These are phyloP conservation scores for Scutellaria barbata DNA, from an alignment of 257 asterid genomes.

Conservation along the genomic window DNA sequence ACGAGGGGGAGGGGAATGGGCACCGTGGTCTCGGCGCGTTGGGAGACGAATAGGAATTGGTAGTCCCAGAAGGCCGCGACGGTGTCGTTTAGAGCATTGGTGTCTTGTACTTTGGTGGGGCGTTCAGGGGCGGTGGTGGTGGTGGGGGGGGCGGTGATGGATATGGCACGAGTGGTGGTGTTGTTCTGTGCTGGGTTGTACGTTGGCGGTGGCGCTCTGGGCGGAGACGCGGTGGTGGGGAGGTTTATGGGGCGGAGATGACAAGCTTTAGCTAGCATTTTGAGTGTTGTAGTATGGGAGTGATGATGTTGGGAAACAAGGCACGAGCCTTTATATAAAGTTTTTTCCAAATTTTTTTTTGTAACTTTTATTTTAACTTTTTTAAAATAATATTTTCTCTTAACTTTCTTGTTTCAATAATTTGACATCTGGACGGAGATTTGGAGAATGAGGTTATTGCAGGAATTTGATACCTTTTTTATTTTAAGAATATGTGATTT, in stretches of 20 bases:
- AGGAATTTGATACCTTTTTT: too few species aligned
- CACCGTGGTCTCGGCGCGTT: conserved; percentile 71
- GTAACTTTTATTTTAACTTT: background rate
- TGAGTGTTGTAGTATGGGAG: conserved; percentile 16
- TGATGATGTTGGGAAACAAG: background rate
- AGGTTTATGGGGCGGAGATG: conserved; percentile 58
- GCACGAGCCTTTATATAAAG: conserved; percentile 28
- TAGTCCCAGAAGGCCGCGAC: conserved; percentile 86
- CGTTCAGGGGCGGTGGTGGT: conserved; percentile 40
- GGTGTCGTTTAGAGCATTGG: conserved; percentile 52
- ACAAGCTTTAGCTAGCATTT: conserved; percentile 77
- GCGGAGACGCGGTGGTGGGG: conserved; percentile 43
- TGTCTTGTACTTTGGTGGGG: conserved; percentile 24
- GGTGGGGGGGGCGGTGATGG: conserved; percentile 58
- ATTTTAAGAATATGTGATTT: too few species aligned
- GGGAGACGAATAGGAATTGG: conserved; percentile 86
- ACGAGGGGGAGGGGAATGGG: conserved; percentile 74
- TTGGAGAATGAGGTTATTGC: too few species aligned
- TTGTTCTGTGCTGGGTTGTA: conserved; percentile 49
- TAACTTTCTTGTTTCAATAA: too few species aligned
- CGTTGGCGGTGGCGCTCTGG: conserved; percentile 48
- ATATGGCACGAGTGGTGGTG: conserved; percentile 58
- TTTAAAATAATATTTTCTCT: too few species aligned
- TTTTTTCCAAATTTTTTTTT: background rate
- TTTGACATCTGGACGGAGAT: too few species aligned